Percentiles rank a stretch among this genome's conserved stretches.
These are phyloP conservation scores for Cucumis melo DNA, from an alignment of 306 rosid species.

Conservation along the genomic window DNA sequence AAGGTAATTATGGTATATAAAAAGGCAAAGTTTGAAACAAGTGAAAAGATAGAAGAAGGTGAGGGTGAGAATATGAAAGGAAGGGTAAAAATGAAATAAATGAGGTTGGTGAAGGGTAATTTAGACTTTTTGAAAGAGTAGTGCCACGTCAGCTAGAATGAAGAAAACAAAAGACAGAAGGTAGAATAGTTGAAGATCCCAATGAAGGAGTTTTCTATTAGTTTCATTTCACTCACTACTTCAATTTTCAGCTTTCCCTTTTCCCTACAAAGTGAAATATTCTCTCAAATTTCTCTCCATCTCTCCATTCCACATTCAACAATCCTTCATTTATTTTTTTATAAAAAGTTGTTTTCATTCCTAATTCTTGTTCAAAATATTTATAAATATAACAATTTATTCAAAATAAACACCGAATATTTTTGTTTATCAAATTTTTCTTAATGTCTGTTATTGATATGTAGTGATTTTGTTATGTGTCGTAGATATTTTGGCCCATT, in stretches of 20 bases:
- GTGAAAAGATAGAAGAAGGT: background rate
- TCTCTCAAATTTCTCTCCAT: background rate
- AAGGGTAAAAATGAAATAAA: background rate
- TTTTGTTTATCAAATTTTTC: no score
- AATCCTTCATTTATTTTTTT: background rate
- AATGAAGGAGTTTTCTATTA: background rate
- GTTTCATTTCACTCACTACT: background rate
- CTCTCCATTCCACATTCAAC: background rate
- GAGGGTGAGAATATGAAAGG: background rate
- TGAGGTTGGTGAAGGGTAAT: background rate
- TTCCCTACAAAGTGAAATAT: conserved; percentile 5
- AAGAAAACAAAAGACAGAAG: background rate
- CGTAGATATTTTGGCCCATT: no score
- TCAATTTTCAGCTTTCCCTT: conserved; percentile 6
- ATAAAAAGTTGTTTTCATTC: no score
- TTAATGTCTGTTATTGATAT: no score
- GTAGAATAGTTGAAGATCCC: background rate
- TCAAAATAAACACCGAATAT: no score
- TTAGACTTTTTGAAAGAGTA: background rate
- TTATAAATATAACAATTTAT: no score
- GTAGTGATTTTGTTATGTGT: no score
- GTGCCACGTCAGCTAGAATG: background rate
- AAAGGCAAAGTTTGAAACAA: background rate
- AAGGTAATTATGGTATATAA: background rate
- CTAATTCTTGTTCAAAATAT: no score